A percentile compares a stretch with the other conserved stretches of the same genome.
phyloP scores from a whole-genome alignment of 495 filamentous ascomycete species.

The Cudoniella acicularis region DNA sequence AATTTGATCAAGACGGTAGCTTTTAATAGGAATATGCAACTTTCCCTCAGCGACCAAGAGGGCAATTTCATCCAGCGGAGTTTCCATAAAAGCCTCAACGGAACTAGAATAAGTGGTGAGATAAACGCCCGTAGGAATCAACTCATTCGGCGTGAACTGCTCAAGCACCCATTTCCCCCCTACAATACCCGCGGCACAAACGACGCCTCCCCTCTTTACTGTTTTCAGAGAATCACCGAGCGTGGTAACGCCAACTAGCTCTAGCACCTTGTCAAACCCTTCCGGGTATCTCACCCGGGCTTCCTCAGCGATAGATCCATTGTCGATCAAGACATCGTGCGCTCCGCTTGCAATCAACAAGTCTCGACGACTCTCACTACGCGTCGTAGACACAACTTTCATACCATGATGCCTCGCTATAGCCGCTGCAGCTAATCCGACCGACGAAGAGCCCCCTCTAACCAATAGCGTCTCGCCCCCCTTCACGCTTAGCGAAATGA shows the following conservation, averaged over 20 bases:
- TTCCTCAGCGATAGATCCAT: too few relatives aligned
- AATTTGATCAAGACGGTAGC: slow-evolving; percentile 61
- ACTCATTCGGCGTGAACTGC: slow-evolving; percentile 41
- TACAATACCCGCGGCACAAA: slow-evolving; percentile 47
- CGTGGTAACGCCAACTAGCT: slow-evolving; percentile 11
- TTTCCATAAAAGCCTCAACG: slow-evolving; percentile 39
- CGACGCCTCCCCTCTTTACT: slow-evolving; percentile 34
- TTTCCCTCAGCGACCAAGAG: slow-evolving; percentile 23
- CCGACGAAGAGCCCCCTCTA: too few relatives aligned
- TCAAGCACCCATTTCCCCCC: slow-evolving; percentile 43
- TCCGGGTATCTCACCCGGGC: slow-evolving; percentile 19
- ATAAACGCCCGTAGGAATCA: slow-evolving; percentile 38
- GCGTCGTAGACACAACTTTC: too few relatives aligned
- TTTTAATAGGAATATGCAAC: slow-evolving; percentile 71
- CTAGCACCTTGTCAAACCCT: slow-evolving; percentile 43
- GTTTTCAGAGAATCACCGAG: slow-evolving; percentile 42
- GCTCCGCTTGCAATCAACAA: too few relatives aligned
- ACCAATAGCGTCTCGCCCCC: too few relatives aligned
- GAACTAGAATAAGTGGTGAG: slow-evolving; percentile 41
- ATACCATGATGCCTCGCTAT: too few relatives aligned
- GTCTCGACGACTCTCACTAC: too few relatives aligned
- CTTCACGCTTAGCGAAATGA: too few relatives aligned
- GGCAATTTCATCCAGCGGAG: slow-evolving; percentile 42
- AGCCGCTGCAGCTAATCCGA: too few relatives aligned
- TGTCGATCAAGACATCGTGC: too few relatives aligned